Base-by-base conservation (phyloP, 1,284 basidiomycete species). In the Fomitopsis schrenkii region DNA sequence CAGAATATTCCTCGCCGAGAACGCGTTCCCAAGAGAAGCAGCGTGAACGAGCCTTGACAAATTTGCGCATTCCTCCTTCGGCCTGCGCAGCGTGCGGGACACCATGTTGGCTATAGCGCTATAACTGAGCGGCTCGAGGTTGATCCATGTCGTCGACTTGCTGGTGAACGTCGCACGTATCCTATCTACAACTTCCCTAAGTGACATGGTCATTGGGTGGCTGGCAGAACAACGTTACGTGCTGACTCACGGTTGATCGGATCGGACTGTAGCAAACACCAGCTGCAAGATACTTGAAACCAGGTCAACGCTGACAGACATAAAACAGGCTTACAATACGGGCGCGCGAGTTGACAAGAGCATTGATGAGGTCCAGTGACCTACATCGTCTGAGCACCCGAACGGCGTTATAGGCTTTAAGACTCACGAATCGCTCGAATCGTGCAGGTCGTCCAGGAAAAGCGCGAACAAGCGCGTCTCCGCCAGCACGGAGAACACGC, bases 371-470 rank as follows among this genome's bases (percentile, higher is more conserved):
- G 66, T 88, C 86, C 57, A 90, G 66, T 1, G 87, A 85, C 28
- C 86, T 87, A 57, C 22, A 53, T 45, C 14, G 40, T 35, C n/a
- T 59, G 46, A 38, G 17, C 30, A 33, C 28, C 42, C 35, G 42
- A 40, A 19, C 41, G 50, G 60, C 9, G 54, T 57, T 19, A 14
- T 9, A 41, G 38, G 28, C 38, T 17, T 60, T 45, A 55, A 26
- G 55, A 77, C 78, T 70, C 62, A 88, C 83, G 86, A 86, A 63
- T 85, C 83, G 67, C 88, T 85, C 8, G 88, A 87, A 68, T 88
- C 87, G 64, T 90, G 88, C 14, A 90, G 71, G 70, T 90, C 87
- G 68, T 90, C 88, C 55, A 90, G 75, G 66, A 89, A 88, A 52
- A 90, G 71, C 0, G 86, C 86, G 65, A 89, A 85, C 38, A 87